Percentiles rank a stretch among this genome's conserved stretches.
Conservation (phyloP, 202 grass and related monocot species). For the Elaeis oleifera region DNA sequence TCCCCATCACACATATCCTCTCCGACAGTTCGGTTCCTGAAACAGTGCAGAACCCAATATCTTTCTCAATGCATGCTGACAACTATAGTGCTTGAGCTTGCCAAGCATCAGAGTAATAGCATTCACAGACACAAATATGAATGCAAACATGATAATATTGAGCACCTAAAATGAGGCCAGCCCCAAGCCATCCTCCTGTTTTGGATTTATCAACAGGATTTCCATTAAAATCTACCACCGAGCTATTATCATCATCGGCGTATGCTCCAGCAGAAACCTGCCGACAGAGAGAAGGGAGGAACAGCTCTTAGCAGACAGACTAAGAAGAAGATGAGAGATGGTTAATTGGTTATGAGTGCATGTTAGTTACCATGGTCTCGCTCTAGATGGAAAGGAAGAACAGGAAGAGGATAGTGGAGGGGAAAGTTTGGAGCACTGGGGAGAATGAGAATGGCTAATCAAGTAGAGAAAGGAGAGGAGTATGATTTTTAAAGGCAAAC, state of each 20-base stretch:
- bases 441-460: too few species aligned
- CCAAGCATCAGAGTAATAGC: not conserved
- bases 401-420: too few species aligned
- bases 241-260: constrained; percentile 19
- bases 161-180: constrained; percentile 68
- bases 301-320: not conserved
- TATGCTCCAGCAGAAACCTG: constrained; percentile 47
- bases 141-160: too few species aligned
- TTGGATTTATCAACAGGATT: constrained; percentile 61
- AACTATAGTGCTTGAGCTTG: not conserved
- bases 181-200: constrained; percentile 78
- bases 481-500: too few species aligned
- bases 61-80: not conserved
- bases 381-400: too few species aligned
- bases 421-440: too few species aligned
- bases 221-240: constrained; percentile 53
- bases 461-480: too few species aligned
- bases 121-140: too few species aligned
- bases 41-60: not conserved
- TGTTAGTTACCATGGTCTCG: too few species aligned
- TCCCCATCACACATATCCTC: constrained; percentile 88
- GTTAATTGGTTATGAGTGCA: too few species aligned
- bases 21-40: constrained; percentile 65
- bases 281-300: not conserved
- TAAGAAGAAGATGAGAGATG: not conserved